Evolutionary conservation across 805 yeast genomes (phyloP).

Genomic region (Torulaspora maleeae): DNA sequence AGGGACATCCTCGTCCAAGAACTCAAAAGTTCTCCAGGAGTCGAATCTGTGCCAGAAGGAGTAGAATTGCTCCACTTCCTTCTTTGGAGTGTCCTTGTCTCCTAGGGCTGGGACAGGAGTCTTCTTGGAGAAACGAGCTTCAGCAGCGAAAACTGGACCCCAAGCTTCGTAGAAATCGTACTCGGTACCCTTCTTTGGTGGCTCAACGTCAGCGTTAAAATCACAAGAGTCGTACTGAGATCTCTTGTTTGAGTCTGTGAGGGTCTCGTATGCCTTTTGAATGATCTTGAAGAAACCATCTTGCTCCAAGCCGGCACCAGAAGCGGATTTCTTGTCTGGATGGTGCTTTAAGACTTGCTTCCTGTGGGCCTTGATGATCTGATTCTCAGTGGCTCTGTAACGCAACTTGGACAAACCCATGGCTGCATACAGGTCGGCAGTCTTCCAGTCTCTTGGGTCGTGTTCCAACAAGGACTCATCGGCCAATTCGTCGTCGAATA

Average conservation of each 20-base stretch:
- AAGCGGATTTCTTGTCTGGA: slow-evolving; percentile 95
- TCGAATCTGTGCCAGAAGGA: slow-evolving; percentile 90
- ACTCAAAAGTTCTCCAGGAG: slow-evolving; percentile 98
- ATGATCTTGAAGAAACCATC: slow-evolving; percentile 97
- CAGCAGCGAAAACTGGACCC: slow-evolving; percentile 87
- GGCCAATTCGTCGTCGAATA: slow-evolving; percentile 54
- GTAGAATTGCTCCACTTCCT: slow-evolving; percentile 83
- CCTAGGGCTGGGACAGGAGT: slow-evolving; percentile 88
- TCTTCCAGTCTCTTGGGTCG: slow-evolving; percentile 98
- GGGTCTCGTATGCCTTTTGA: slow-evolving; percentile 90
- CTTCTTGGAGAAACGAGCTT: slow-evolving; percentile 87
- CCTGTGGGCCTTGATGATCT: slow-evolving; percentile 94
- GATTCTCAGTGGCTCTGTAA: slow-evolving; percentile 86
- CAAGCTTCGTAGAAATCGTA: slow-evolving; percentile 89
- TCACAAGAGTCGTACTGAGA: slow-evolving; percentile 95
- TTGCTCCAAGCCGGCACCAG: slow-evolving; percentile 76
- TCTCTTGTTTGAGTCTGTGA: slow-evolving; percentile 81
- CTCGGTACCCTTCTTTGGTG: slow-evolving; percentile 60
- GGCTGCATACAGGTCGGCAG: slow-evolving; percentile 93
- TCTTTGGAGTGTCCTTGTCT: slow-evolving; percentile 57
- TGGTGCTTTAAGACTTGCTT: slow-evolving; percentile 94
- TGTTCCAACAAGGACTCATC: slow-evolving; percentile 74
- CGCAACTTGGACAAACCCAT: slow-evolving; percentile 89
- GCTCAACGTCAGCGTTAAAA: slow-evolving; percentile 73
- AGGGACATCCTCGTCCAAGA: slow-evolving; percentile 97